A percentile compares a stretch with the other conserved stretches of the same genome.
These are phyloP conservation scores for Alternaria sp. DNA, from an alignment of 2,329 filamentous ascomycete genomes.

Conservation along the genomic window DNA sequence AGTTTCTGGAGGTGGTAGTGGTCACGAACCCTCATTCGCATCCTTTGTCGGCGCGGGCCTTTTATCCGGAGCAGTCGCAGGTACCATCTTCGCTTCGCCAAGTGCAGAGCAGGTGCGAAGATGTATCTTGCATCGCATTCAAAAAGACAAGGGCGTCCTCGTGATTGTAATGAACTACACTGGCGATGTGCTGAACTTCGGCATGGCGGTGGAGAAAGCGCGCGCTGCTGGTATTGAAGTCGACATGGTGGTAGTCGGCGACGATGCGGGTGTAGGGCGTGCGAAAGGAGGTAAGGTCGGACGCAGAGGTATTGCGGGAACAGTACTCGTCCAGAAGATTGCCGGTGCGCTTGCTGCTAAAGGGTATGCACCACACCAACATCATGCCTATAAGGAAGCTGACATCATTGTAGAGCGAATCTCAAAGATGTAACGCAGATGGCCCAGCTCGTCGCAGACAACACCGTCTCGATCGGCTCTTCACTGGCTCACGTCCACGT, in stretches of 20 bases:
- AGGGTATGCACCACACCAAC: slow-evolving; percentile 56
- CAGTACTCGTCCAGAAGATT: slow-evolving; percentile 90
- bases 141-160: slow-evolving; percentile 74
- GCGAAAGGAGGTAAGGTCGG: slow-evolving; percentile 88
- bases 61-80: slow-evolving; percentile 81
- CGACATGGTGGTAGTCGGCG: slow-evolving; percentile 90
- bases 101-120: slow-evolving; percentile 81
- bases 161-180: slow-evolving; percentile 98
- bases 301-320: slow-evolving; percentile 86
- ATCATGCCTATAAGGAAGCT: background rate
- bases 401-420: slow-evolving; percentile 42
- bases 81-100: slow-evolving; percentile 85
- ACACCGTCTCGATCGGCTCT: slow-evolving; percentile 84
- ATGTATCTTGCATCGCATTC: slow-evolving; percentile 75
- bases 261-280: slow-evolving; percentile 89
- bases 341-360: slow-evolving; percentile 79
- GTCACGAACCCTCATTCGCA: slow-evolving; percentile 88
- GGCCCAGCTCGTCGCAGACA: slow-evolving; percentile 73
- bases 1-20: slow-evolving; percentile 86
- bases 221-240: slow-evolving; percentile 77
- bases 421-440: slow-evolving; percentile 76
- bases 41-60: slow-evolving; percentile 84
- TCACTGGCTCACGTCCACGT: slow-evolving; percentile 93
- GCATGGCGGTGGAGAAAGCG: slow-evolving; percentile 91
- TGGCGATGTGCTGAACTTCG: slow-evolving; percentile 79